These are phyloP conservation scores for Rhizopus stolonifer DNA, from an alignment of 371 early-diverging fungal species.

Conservation along the genomic window DNA sequence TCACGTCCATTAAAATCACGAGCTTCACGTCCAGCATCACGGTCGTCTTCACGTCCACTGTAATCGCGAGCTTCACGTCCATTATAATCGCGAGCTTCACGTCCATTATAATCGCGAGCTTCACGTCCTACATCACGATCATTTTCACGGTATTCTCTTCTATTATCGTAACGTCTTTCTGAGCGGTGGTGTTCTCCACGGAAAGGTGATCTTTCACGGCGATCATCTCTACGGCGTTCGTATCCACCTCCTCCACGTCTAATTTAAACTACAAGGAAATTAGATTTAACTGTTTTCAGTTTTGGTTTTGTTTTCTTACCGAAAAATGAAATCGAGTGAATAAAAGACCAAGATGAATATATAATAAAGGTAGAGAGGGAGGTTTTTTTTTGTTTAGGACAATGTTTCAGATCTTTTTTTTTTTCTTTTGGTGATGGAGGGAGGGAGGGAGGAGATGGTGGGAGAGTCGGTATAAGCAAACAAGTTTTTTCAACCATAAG, in stretches of 20 bases:
- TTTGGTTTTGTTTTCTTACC: not conserved
- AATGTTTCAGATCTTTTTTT: not conserved
- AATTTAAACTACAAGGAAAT: not conserved
- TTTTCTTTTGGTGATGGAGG: not conserved
- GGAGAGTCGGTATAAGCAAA: no score
- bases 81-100: slow-evolving; percentile 7
- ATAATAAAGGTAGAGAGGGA: not conserved
- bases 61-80: slow-evolving; percentile 17
- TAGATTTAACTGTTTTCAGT: no score
- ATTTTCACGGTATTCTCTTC: slow-evolving; percentile 8
- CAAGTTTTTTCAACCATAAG: not conserved
- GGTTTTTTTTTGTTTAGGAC: not conserved
- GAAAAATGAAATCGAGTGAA: not conserved
- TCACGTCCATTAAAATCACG: slow-evolving; percentile 8
- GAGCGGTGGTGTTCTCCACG: slow-evolving; percentile 16
- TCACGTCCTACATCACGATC: slow-evolving; percentile 44
- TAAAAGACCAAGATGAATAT: not conserved
- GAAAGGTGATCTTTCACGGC: slow-evolving; percentile 33
- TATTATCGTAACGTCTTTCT: slow-evolving; percentile 16
- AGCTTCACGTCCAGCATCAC: slow-evolving; percentile 10
- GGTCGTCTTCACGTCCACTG: slow-evolving; percentile 15
- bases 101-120: slow-evolving; percentile 20
- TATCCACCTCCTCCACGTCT: not conserved
- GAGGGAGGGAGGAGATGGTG: not conserved
- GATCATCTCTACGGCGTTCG: slow-evolving; percentile 13